These are phyloP conservation scores for Carnegiea gigantea DNA, from an alignment of 179 eudicot genomes.

Conservation along the genomic window DNA sequence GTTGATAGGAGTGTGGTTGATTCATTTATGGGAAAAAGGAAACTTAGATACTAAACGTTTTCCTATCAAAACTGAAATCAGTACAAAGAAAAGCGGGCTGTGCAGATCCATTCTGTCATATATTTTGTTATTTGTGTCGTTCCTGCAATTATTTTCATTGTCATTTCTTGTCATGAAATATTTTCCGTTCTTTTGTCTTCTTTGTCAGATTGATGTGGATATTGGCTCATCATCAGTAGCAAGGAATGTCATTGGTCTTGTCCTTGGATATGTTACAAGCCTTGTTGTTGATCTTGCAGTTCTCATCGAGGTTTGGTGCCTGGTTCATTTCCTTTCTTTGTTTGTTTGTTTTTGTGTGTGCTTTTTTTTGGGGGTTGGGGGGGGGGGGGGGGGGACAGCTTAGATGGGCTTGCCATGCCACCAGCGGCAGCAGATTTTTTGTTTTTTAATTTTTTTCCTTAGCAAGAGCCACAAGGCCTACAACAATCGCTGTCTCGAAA, in stretches of 20 bases:
- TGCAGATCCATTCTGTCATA: background rate
- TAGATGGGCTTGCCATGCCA: background rate
- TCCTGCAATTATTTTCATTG: background rate
- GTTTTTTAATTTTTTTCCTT: too few species aligned
- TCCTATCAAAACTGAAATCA: background rate
- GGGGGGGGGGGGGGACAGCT: background rate
- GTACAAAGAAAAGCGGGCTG: background rate
- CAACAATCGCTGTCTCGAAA: too few species aligned
- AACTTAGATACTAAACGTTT: background rate
- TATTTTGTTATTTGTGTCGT: background rate
- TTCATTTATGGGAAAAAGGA: background rate
- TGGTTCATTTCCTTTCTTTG: background rate
- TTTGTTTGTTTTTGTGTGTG: background rate
- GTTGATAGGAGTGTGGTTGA: too few species aligned
- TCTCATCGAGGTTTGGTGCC: constrained; percentile 68
- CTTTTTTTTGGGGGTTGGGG: background rate
- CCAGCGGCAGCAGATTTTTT: too few species aligned
- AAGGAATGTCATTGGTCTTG: constrained; percentile 83
- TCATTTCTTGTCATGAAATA: background rate
- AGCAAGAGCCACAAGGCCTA: too few species aligned
- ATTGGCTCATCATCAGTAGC: constrained; percentile 98
- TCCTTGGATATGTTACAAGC: constrained; percentile 96
- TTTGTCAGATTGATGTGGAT: constrained; percentile 93
- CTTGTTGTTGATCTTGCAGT: constrained; percentile 93
- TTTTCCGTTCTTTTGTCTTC: constrained; percentile 2